These are phyloP conservation scores for Aureobasidium sp. DNA, from an alignment of 2,329 filamentous ascomycete genomes.

Conservation along the genomic window DNA sequence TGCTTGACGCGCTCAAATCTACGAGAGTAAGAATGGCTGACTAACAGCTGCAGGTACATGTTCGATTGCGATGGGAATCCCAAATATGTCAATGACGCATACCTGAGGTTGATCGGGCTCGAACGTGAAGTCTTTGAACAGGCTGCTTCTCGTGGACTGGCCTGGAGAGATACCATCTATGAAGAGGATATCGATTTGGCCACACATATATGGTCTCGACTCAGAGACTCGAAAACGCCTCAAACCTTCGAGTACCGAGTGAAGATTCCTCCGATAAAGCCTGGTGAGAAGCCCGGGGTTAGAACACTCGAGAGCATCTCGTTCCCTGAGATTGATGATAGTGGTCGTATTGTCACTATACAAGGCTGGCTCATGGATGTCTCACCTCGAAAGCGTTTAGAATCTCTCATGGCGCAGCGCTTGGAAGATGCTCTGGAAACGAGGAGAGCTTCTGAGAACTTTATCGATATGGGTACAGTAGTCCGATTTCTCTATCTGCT, in stretches of 20 bases:
- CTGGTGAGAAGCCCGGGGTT: constrained; percentile 20
- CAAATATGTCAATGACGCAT: constrained; percentile 37
- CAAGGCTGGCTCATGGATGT: constrained; percentile 32
- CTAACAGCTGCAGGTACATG: background rate
- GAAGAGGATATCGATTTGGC: constrained; percentile 29
- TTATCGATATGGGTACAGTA: constrained; percentile 25
- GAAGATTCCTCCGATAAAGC: constrained; percentile 29
- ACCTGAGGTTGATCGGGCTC: constrained; percentile 31
- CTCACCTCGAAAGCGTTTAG: constrained; percentile 28
- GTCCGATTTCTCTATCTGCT: background rate
- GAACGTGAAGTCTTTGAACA: constrained; percentile 20
- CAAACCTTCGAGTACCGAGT: constrained; percentile 33
- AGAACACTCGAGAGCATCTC: constrained; percentile 26
- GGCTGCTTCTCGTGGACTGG: constrained; percentile 23
- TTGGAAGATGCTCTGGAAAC: constrained; percentile 32
- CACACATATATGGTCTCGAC: constrained; percentile 26
- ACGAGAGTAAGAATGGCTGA: background rate
- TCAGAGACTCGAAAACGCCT: constrained; percentile 28
- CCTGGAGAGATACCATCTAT: constrained; percentile 22
- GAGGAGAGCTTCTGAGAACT: constrained; percentile 31
- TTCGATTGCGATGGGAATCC: constrained; percentile 27
- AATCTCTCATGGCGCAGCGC: constrained; percentile 26
- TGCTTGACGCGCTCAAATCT: constrained; percentile 26
- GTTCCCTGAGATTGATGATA: constrained; percentile 28
- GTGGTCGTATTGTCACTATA: constrained; percentile 25